phyloP scores from a whole-genome alignment of 345 rosid genomes.

The Cardamine resedifolia region DNA sequence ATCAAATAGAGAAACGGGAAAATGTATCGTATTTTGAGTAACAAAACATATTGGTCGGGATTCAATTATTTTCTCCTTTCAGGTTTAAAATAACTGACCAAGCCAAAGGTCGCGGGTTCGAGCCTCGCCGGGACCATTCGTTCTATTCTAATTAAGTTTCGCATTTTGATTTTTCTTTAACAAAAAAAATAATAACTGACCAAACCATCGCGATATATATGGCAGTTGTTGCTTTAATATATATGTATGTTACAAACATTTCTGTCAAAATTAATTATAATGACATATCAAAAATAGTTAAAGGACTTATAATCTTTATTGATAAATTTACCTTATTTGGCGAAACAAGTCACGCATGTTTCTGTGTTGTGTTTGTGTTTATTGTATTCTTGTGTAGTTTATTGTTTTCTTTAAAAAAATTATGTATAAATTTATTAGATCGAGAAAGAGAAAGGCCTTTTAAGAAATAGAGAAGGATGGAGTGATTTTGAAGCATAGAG shows the following conservation, averaged over 20 bases:
- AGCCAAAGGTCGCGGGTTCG: conserved; percentile 98
- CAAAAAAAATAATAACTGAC: no score
- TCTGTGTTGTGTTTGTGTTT: conserved; percentile 24
- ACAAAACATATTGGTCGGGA: conserved; percentile 8
- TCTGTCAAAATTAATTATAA: not conserved
- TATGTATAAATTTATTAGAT: not conserved
- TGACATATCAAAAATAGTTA: no score
- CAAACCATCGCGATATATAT: not conserved
- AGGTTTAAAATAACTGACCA: no score
- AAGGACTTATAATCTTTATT: no score
- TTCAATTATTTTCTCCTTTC: not conserved
- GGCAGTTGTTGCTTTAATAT: not conserved
- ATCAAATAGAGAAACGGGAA: not conserved
- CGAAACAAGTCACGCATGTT: conserved; percentile 35
- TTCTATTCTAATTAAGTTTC: no score
- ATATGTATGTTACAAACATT: not conserved
- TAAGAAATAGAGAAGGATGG: conserved; percentile 29
- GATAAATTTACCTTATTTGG: not conserved
- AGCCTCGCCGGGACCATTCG: conserved; percentile 78
- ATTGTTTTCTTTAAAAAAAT: not conserved
- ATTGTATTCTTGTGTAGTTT: conserved; percentile 10
- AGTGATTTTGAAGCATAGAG: conserved; percentile 33
- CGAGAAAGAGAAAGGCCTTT: conserved; percentile 37
- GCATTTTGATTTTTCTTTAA: not conserved
- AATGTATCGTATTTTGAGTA: not conserved